Base-by-base conservation (phyloP, 345 rosid species). In the Adansonia digitata region DNA sequence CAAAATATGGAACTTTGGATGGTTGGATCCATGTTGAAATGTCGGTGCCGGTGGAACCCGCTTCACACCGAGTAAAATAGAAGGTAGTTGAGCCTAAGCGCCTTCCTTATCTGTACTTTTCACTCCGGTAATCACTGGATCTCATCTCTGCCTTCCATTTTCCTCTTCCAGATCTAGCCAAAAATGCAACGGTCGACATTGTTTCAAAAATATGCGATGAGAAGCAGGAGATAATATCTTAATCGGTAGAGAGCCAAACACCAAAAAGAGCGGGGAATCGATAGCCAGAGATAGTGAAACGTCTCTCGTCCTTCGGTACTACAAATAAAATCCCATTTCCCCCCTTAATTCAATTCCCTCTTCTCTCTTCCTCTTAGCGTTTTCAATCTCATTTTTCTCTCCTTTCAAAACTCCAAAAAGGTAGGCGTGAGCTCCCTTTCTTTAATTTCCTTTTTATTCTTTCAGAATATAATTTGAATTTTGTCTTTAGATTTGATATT, bases 141-240 rank as follows among this genome's bases (percentile, higher is more conserved):
- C 31, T 57, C 34, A 61, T 61, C 42, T 34, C 24, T 7, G 5
- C 66, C 66, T 2, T 61, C 22, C 24, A 7, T 14, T 61, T 34
- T 34, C 66, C 10, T 61, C 11, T 1, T 31, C 39, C 12, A 15
- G 20, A 31, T 2, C 8, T 22, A 14, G 70, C 26, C 53, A 45
- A 26, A 67, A 45, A 3, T 14, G 15, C 13, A 15, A 45, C 12
- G 53, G 72, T 27, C 12, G 15, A 26, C n/a, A 45, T 68, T 17
- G 39, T 68, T 27, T 15, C 4, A 3, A 6, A 42, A 14, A 7
- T 4, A n/a, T 68, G 24, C 7, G 37, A 15, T 39, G 24, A 45
- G 72, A 46, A 68, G 71, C 71, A 15, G 72, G 24, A 29, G 55
- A 67, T 26, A 45, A 46, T n/a, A n/a, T n/a, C n/a, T n/a, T n/a